phyloP scores from a whole-genome alignment of 345 rosid genomes.

The Moringa oleifera region DNA sequence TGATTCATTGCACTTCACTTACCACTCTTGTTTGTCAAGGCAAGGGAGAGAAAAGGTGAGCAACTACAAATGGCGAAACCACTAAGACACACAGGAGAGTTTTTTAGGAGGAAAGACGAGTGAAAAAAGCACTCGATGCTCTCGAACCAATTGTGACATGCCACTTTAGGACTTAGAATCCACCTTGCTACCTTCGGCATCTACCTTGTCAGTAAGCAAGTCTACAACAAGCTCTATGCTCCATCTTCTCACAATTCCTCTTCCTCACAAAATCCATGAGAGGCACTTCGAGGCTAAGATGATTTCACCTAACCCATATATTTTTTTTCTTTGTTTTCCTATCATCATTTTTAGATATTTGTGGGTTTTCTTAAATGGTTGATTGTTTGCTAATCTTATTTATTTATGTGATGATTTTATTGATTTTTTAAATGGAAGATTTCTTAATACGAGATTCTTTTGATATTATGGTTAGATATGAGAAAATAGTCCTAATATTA shows the following conservation, averaged over 20 bases:
- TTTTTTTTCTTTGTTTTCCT: not conserved
- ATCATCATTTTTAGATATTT: not conserved
- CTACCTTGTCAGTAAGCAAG: constrained; percentile 84
- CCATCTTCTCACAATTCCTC: constrained; percentile 46
- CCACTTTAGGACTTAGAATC: constrained; percentile 84
- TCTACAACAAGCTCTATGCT: constrained; percentile 52
- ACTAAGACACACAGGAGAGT: constrained; percentile 80
- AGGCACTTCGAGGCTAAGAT: constrained; percentile 8
- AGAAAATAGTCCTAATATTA: too few species aligned
- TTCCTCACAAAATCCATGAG: constrained; percentile 33
- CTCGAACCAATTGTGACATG: constrained; percentile 70
- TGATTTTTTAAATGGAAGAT: too few species aligned
- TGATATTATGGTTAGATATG: too few species aligned
- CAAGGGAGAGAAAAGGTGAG: not conserved
- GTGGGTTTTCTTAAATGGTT: too few species aligned
- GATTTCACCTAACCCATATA: not conserved
- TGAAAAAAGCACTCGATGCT: too few species aligned
- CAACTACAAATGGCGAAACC: constrained; percentile 45
- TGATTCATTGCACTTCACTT: too few species aligned
- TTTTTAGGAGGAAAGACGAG: constrained; percentile 90
- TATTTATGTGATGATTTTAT: too few species aligned
- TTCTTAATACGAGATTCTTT: too few species aligned
- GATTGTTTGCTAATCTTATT: too few species aligned
- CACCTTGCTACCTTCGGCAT: constrained; percentile 82
- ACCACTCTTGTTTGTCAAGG: too few species aligned